Base-by-base conservation (phyloP, 768 basidiomycete species). In the Leucocoprinus leucothites region DNA sequence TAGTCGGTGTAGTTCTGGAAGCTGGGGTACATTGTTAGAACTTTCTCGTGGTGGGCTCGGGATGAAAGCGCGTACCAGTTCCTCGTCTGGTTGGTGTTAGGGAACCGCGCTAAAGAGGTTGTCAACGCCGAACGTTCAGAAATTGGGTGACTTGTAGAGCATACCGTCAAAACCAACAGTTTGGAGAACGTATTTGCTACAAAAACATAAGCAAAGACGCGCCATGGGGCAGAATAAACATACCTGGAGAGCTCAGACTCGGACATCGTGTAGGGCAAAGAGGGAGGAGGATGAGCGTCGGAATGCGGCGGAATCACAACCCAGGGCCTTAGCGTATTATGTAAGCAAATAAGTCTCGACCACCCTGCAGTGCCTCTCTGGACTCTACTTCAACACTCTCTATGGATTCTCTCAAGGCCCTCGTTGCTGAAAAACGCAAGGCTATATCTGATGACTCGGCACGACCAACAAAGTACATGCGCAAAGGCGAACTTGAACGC, bases 1-100 rank as follows among this genome's bases (percentile, higher is more conserved):
- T 97, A 98, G 74, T 99, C 97, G 58, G 90, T 89, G 72, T 95
- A 98, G 78, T 96, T 94, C 76, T 96, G 93, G 83, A 85, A 90
- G 75, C 89, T 91, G 4, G 16, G 11, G 62, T n/a, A n/a, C 35
- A 18, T 41, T 34, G 26, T 26, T 11, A 53, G 57, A 53, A 46
- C 43, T 44, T 48, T 22, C 13, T 26, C 45, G 19, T 18, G 5
- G 26, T 3, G 3, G n/a, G 24, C 38, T n/a, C 2, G 21, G 18
- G 53, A 31, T n/a, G n/a, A 69, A 24, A 36, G 36, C 25, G 22
- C 80, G 58, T 62, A 94, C 96, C 97, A 99, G 77, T 98, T 94
- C 70, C 86, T 85, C 49, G 95, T 96, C 78, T 99, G 96, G 79
- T 97, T 94, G 62, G 82, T 82, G 70, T 93, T 89, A 53, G 89